phyloP scores from a whole-genome alignment of 2,329 filamentous ascomycete species.

The Dendryphion nanum region DNA sequence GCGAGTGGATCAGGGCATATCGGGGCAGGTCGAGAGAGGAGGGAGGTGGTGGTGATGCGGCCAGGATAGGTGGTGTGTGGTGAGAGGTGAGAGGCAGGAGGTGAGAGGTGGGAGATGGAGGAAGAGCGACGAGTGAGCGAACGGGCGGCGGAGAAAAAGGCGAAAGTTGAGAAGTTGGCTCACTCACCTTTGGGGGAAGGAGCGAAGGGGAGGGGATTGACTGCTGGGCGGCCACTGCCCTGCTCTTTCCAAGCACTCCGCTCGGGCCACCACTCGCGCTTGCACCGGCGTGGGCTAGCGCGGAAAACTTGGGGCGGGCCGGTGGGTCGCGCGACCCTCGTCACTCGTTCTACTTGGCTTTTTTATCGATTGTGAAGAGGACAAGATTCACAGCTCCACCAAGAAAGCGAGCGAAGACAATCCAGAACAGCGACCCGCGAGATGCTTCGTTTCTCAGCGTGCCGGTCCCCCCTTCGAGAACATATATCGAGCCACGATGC shows the following conservation, averaged over 20 bases:
- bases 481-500: too few species aligned
- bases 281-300: too few species aligned
- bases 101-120: background rate
- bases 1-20: background rate
- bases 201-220: slow-evolving; percentile 1
- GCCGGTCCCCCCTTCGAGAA: too few species aligned
- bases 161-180: background rate
- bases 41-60: background rate
- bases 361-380: too few species aligned
- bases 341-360: too few species aligned
- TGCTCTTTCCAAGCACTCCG: background rate
- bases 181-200: background rate
- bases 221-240: background rate
- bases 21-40: background rate
- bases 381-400: too few species aligned
- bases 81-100: background rate
- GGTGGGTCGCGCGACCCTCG: too few species aligned
- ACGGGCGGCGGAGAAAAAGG: background rate
- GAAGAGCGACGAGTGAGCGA: background rate
- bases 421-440: too few species aligned
- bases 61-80: background rate
- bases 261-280: too few species aligned
- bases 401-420: too few species aligned
- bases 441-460: too few species aligned
- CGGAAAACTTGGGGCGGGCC: too few species aligned